A percentile compares a stretch with the other conserved stretches of the same genome.
These are phyloP conservation scores for Rhodosorus marinus DNA, from an alignment of 23 red algal species.

Conservation along the genomic window DNA sequence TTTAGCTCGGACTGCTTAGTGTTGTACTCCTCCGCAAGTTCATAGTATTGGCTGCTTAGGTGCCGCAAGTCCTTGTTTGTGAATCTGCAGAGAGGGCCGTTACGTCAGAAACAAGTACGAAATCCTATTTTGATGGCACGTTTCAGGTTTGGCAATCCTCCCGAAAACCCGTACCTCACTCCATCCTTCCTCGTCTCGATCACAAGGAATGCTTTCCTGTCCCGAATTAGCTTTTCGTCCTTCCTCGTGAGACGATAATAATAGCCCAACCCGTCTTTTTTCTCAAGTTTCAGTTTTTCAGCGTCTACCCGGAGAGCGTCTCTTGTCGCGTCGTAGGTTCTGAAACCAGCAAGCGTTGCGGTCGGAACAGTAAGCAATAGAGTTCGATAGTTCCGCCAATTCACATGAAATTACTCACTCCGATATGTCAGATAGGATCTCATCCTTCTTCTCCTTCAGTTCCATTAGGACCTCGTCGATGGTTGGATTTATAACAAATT, in stretches of 20 bases:
- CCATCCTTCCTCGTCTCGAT: conserved; percentile 91
- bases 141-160: too few species aligned
- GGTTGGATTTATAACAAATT: conserved; percentile 65
- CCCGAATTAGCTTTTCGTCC: conserved; percentile 77
- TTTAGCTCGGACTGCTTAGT: conserved; percentile 26
- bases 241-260: conserved; percentile 65
- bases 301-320: conserved; percentile 14
- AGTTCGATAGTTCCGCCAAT: too few species aligned
- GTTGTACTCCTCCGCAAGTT: conserved; percentile 33
- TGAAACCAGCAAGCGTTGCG: too few species aligned
- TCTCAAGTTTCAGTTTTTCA: conserved; percentile 74
- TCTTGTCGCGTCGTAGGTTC: too few species aligned
- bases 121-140: too few species aligned
- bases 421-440: too few species aligned
- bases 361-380: too few species aligned
- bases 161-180: too few species aligned
- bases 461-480: conserved; percentile 30
- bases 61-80: conserved; percentile 21
- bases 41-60: conserved; percentile 27
- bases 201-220: conserved; percentile 36
- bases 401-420: too few species aligned
- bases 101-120: too few species aligned
- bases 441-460: conserved; percentile 39
- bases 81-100: too few species aligned
- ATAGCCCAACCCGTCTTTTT: conserved; percentile 67